Conservation (phyloP, 768 basidiomycete genomes). For the Tricholoma terreum region DNA sequence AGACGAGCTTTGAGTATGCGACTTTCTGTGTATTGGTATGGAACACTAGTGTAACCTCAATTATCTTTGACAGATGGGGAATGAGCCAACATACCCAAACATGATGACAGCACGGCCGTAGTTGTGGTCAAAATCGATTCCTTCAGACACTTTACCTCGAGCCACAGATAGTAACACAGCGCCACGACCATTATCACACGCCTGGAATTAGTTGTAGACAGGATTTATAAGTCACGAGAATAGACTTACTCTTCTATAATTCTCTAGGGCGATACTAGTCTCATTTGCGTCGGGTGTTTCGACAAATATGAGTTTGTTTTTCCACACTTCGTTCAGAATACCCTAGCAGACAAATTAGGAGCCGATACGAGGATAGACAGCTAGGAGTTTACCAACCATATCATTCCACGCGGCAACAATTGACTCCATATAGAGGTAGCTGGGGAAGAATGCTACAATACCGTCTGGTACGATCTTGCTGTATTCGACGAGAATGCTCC, state of each 20-base stretch:
- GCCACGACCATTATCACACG: constrained; percentile 97
- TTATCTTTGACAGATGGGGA: constrained; percentile 3
- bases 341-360: constrained; percentile 54
- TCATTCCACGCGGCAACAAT: constrained; percentile 99
- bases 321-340: constrained; percentile 98
- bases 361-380: not conserved
- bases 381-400: constrained; percentile 64
- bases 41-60: constrained; percentile 56
- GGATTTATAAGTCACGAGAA: not conserved
- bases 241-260: constrained; percentile 79
- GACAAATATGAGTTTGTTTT: constrained; percentile 98
- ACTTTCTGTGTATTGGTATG: constrained; percentile 98
- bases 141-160: constrained; percentile 98
- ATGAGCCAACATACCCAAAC: constrained; percentile 75
- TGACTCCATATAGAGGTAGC: constrained; percentile 99
- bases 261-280: constrained; percentile 96
- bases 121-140: constrained; percentile 99
- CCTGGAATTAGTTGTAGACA: constrained; percentile 43
- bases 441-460: constrained; percentile 98
- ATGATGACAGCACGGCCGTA: constrained; percentile 99
- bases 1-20: constrained; percentile 95
- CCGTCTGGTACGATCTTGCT: constrained; percentile 98
- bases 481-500: constrained; percentile 96
- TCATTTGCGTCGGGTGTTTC: constrained; percentile 99
- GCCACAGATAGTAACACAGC: constrained; percentile 96